phyloP scores from a whole-genome alignment of 371 early-diverging fungal genomes.

The Lichtheimia hyalospora region DNA sequence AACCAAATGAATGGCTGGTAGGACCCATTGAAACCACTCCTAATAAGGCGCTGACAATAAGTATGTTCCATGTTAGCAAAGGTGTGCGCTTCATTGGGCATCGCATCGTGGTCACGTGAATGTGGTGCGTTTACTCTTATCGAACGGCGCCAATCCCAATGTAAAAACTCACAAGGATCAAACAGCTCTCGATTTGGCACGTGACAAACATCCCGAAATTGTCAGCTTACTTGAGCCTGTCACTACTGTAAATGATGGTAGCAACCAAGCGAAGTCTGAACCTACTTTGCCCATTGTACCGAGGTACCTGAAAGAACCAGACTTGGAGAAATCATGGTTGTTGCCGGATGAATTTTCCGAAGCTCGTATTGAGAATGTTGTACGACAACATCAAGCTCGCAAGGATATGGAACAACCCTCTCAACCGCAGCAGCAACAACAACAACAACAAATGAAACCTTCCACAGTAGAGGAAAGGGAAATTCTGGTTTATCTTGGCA shows the following conservation, averaged over 20 bases:
- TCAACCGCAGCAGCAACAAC: background rate
- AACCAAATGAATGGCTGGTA: conserved; percentile 74
- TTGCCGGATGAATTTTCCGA: conserved; percentile 67
- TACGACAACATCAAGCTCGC: conserved; percentile 26
- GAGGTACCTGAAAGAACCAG: conserved; percentile 69
- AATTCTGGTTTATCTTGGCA: conserved; percentile 42
- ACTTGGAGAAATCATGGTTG: conserved; percentile 72
- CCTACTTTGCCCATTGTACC: conserved; percentile 59
- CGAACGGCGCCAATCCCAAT: conserved; percentile 56
- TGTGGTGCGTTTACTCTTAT: conserved; percentile 51
- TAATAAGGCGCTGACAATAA: no score
- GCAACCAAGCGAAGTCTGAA: conserved; percentile 25
- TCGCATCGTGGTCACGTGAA: conserved; percentile 59
- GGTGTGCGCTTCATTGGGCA: conserved; percentile 79
- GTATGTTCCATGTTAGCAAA: conserved; percentile 20
- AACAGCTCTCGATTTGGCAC: conserved; percentile 62
- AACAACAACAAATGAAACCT: background rate
- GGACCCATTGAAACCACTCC: background rate
- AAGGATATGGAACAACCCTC: conserved; percentile 9
- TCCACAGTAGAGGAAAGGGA: conserved; percentile 34
- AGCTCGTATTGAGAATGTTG: conserved; percentile 35
- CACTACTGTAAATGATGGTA: conserved; percentile 1
- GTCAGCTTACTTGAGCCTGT: conserved; percentile 36
- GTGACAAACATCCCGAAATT: conserved; percentile 42
- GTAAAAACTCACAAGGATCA: conserved; percentile 58